Evolutionary conservation across 2,329 filamentous ascomycete genomes (phyloP), one percentile per base, ranked within the genome.

Genomic region (Penicillium oxalicum): DNA sequence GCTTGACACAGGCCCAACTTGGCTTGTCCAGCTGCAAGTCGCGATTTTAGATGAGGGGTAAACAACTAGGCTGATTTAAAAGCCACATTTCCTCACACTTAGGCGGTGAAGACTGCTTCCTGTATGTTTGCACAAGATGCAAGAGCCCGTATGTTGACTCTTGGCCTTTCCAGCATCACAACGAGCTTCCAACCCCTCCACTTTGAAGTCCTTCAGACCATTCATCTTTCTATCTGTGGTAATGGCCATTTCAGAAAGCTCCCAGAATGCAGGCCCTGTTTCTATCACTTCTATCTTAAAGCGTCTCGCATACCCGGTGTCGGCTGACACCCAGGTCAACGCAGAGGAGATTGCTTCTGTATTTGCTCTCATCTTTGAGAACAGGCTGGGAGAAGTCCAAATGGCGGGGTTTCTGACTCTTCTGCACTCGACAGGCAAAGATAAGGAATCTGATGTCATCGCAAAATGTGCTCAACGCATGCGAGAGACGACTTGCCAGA

Each of bases 281-380:
- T 75, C 73, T 4, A 77, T 77, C 44, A 64, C 73, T 3, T 70
- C 74, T 40, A 70, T 77, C 36, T 70, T 77, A 44, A 70, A 74
- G 54, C 63, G 65, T 36, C 69, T 77, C 24, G 72, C 73, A 18
- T 72, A 73, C 60, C 66, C 71, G 56, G 63, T 66, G 28, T 56
- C 61, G 6, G 73, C 75, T 39, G 67, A 75, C 41, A 61, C 67
- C 40, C 68, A 71, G 43, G 84, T 91, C 48, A 82, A 83, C 12
- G 83, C 91, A 11, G 76, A 81, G 44, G 89, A 96, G 67, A 93
- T 98, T 66, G 89, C 91, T 51, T 78, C 85, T n/a, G 91, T 91
- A 47, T 85, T 97, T 60, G 85, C 88, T 4, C 78, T 91, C 63
- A 94, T 96, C 65, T 97, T 97, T 70, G 91, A 90, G 50, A 85